Base-by-base conservation (phyloP, 176 grass and related monocot genomes). In the Guadua angustifolia region DNA sequence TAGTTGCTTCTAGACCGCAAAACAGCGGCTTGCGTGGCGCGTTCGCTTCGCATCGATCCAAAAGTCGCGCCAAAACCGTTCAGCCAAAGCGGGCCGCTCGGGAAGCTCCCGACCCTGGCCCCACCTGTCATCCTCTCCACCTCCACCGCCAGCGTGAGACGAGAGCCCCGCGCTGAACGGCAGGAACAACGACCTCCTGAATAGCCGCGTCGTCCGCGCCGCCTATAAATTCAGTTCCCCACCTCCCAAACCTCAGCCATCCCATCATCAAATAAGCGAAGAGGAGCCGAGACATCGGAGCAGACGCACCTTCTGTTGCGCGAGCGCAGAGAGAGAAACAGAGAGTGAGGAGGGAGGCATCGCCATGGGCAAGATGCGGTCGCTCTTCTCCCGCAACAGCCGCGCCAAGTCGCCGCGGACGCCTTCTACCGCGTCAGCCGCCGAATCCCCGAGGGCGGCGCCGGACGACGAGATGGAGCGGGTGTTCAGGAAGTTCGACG, bases 401-500 rank as follows among this genome's bases (percentile, higher is more conserved):
- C 72, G 78, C 9, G 64, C 72, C 38, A 86, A 65, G 81, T 1
- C 69, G 0, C 12, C 73, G 5, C 11, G 60, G 8, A 15, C 71
- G 68, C 4, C 24, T 2, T 33, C 78, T 2, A 3, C 62, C 19
- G 19, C 32, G 8, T n/a, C 36, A 24, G 33, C 32, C 5, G 50
- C 0, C 40, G 2, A 32, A 1, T 4, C 65, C 66, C 52, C 66
- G 49, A 74, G 71, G 71, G 47, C 62, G 39, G 14, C 2, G 29
- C 10, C 25, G 16, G n/a, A 47, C 17, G 85, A 73, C 42, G 96
- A 95, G 81, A 71, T 90, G 63, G 86, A 89, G 89, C 87, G 93
- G 2, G 86, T 99, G 18, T 99, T 99, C 83, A 79, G 86, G 5
- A 99, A 99, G 88, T 99, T 99, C 81, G 96, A 99, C 86, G 82